Evolutionary conservation across 1,284 basidiomycete genomes (phyloP).

Genomic region (Moniliella sp.): DNA sequence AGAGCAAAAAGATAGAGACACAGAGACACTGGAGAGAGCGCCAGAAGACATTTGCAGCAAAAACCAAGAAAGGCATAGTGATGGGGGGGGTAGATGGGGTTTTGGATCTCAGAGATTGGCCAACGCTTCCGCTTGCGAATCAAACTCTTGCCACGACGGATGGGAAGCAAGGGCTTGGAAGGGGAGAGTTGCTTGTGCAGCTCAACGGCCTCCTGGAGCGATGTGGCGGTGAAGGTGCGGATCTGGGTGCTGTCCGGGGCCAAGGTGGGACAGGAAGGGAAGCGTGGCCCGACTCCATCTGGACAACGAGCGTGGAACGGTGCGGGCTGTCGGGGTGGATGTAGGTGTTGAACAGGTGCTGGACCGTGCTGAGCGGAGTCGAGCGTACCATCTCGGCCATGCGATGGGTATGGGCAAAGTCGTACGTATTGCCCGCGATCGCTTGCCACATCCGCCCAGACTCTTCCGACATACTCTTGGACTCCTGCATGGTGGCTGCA

Average conservation of each 20-base stretch:
- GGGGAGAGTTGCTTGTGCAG: too few species aligned
- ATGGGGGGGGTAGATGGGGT: too few species aligned
- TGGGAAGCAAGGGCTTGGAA: too few species aligned
- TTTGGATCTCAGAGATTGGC: too few species aligned
- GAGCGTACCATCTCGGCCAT: conserved; percentile 47
- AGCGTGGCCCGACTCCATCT: conserved; percentile 36
- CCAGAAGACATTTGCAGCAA: too few species aligned
- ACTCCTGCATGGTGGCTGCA: conserved; percentile 26
- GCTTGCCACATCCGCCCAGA: conserved; percentile 40
- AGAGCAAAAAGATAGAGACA: too few species aligned
- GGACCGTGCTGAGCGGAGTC: conserved; percentile 55
- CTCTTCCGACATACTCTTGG: conserved; percentile 29
- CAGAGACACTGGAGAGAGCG: too few species aligned
- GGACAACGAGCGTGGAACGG: conserved; percentile 18
- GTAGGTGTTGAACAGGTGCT: conserved; percentile 50
- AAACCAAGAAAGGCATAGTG: too few species aligned
- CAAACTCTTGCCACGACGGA: too few species aligned
- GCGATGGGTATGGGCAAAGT: conserved; percentile 40
- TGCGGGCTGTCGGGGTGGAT: conserved; percentile 39
- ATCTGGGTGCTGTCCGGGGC: conserved; percentile 19
- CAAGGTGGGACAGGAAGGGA: neutral
- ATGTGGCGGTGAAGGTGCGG: too few species aligned
- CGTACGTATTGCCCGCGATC: conserved; percentile 41
- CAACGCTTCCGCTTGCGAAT: too few species aligned
- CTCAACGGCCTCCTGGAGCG: too few species aligned